Evolutionary conservation across 2,329 filamentous ascomycete genomes (phyloP), one percentile per base, ranked within the genome.

Genomic region (Zelopaecilomyces penicillatus): DNA sequence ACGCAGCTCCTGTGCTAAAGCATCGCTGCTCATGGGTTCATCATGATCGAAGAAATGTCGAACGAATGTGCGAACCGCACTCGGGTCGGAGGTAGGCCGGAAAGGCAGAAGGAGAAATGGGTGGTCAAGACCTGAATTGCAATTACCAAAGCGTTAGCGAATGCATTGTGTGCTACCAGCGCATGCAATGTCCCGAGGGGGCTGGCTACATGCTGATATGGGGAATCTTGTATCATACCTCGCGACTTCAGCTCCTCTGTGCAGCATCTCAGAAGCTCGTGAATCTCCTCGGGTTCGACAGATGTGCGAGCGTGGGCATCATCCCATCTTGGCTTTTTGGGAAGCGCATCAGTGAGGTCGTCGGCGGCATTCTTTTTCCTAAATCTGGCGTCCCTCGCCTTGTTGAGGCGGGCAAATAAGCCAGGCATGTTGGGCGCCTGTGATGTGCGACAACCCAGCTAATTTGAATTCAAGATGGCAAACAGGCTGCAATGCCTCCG

Each of bases 41-140:
- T 79, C 62, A 46, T 78, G 74, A 59, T 85, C 85, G 71, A 96
- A 98, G 67, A 88, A 97, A 67, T 91, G 89, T 59, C 88, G 83
- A 56, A 98, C 77, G 57, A 97, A 97, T 26, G 85, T 91, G 62
- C 90, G 87, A 50, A 94, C 89, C 42, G 87, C 87, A 65, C 87
- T 93, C 37, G 91, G 85, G 62, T 98, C 89, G 51, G 90, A 93
- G 29, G 87, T 88, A 26, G 91, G 93, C 56, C 93, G 85, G 67
- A 96, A 98, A 9, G 93, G 93, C 4, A 98, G 77, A 6, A 98
- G 82, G 29, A 97, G 77, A 65, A 98, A 97, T 1, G 93, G 93
- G 48, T 85, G 82, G 62, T 96, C 84, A 57, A 97, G 82, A 53
- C 83, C 89, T 95, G 52, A 30, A 49, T 19, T 19, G 39, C 38